Percentiles rank a stretch among this genome's conserved stretches.
phyloP scores from a whole-genome alignment of 345 rosid species.

The Hibiscus trionum region DNA sequence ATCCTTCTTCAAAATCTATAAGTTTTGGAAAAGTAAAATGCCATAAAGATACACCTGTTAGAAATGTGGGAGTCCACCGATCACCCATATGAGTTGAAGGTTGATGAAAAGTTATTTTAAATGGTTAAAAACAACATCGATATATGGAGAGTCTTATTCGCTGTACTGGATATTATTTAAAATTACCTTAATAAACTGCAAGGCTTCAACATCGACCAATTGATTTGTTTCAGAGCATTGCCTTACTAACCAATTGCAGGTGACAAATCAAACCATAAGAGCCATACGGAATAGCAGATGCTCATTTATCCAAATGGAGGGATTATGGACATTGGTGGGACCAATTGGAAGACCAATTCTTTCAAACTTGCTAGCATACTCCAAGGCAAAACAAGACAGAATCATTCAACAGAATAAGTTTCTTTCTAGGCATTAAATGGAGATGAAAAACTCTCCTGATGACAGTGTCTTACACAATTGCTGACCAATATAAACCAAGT shows the following conservation, averaged over 20 bases:
- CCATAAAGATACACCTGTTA: slow-evolving; percentile 29
- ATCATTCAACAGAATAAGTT: background rate
- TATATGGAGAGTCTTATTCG: background rate
- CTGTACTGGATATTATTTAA: background rate
- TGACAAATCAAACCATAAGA: background rate
- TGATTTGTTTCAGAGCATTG: background rate
- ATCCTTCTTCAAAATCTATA: background rate
- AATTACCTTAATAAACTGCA: background rate
- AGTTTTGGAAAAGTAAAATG: background rate
- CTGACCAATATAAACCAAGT: slow-evolving; percentile 66
- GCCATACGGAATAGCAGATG: background rate
- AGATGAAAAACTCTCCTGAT: slow-evolving; percentile 4
- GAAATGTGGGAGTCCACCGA: background rate
- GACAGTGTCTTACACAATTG: slow-evolving; percentile 21
- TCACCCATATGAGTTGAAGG: background rate
- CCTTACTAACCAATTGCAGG: background rate
- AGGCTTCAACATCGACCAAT: background rate
- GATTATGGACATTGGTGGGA: background rate
- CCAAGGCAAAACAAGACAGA: background rate
- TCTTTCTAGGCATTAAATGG: background rate
- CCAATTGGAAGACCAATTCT: background rate
- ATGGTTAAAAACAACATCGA: background rate
- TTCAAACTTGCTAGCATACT: background rate
- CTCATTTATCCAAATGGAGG: slow-evolving; percentile 1
- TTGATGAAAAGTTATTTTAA: background rate